These are phyloP conservation scores for Hymenoscyphus infarciens DNA, from an alignment of 2,329 filamentous ascomycete species.

Conservation along the genomic window DNA sequence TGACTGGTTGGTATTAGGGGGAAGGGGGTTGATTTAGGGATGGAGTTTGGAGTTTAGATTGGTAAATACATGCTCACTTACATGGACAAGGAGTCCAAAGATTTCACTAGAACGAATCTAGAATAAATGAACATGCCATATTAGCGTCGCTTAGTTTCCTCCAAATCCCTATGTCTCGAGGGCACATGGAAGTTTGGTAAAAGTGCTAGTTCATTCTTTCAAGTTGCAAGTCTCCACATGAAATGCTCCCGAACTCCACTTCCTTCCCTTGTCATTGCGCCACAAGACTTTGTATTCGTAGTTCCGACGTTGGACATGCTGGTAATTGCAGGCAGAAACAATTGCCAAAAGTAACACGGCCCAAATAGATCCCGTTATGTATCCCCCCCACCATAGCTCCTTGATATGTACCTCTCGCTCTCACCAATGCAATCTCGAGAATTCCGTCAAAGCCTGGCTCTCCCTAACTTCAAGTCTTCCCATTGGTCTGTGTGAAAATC, in stretches of 20 bases:
- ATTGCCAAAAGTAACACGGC: neutral
- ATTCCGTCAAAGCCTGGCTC: conserved; percentile 38
- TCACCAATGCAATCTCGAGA: neutral
- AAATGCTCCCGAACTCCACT: too few species aligned
- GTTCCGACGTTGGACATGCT: neutral
- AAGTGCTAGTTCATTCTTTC: too few species aligned
- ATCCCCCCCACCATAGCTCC: neutral
- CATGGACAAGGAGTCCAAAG: too few species aligned
- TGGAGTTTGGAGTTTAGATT: neutral
- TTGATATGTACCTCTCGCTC: neutral
- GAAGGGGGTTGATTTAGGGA: neutral
- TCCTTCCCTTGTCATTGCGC: neutral
- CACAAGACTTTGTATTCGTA: conserved; percentile 2
- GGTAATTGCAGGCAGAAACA: neutral
- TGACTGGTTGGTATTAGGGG: conserved; percentile 30
- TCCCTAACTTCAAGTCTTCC: conserved; percentile 46
- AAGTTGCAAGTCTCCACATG: too few species aligned
- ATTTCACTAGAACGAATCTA: too few species aligned
- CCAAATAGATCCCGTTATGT: neutral
- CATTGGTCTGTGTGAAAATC: conserved; percentile 58
- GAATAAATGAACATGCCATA: too few species aligned
- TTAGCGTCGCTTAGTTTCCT: too few species aligned
- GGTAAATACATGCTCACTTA: neutral
- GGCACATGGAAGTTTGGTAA: too few species aligned
- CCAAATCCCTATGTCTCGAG: too few species aligned